These are phyloP conservation scores for Kodamaea arcana DNA, from an alignment of 1,139 yeast genomes.

Conservation along the genomic window DNA sequence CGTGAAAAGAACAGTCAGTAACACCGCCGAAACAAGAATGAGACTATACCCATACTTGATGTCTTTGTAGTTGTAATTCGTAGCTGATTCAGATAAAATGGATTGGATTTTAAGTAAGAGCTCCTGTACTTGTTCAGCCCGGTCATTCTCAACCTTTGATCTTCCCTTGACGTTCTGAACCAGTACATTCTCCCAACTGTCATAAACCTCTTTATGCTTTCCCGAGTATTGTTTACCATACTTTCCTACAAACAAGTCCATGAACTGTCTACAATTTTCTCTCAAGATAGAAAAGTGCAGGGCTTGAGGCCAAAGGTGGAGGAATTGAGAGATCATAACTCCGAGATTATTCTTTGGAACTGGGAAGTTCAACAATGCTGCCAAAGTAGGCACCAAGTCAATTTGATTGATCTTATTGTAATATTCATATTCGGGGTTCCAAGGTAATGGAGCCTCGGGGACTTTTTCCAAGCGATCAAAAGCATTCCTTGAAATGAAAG, in stretches of 20 bases:
- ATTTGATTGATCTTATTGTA: conserved; percentile 63
- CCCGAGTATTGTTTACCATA: conserved; percentile 11
- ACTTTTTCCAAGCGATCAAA: conserved; percentile 26
- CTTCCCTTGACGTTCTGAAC: no score
- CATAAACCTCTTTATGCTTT: conserved; percentile 2
- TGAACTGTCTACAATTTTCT: conserved; percentile 64
- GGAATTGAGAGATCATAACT: conserved; percentile 53
- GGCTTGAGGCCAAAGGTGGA: conserved; percentile 47
- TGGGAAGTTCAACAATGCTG: conserved; percentile 70
- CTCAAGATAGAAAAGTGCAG: conserved; percentile 40
- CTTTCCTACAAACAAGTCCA: conserved; percentile 28
- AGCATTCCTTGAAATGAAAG: conserved; percentile 57
- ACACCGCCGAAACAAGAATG: conserved; percentile 19
- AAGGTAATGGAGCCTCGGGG: conserved; percentile 33
- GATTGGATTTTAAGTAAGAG: conserved; percentile 52
- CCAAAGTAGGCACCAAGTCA: conserved; percentile 83
- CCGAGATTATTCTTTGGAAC: conserved; percentile 88
- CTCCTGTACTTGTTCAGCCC: no score
- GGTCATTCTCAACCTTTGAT: no score
- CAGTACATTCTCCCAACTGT: conserved; percentile 1
- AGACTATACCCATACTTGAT: conserved; percentile 45
- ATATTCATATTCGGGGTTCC: conserved; percentile 46
- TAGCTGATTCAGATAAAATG: conserved; percentile 59
- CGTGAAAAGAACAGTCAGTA: conserved; percentile 15
- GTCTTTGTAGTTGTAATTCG: conserved; percentile 60